Percentiles rank a stretch among this genome's conserved stretches.
phyloP scores from a whole-genome alignment of 371 early-diverging fungal genomes.

The Apophysomyces variabilis region DNA sequence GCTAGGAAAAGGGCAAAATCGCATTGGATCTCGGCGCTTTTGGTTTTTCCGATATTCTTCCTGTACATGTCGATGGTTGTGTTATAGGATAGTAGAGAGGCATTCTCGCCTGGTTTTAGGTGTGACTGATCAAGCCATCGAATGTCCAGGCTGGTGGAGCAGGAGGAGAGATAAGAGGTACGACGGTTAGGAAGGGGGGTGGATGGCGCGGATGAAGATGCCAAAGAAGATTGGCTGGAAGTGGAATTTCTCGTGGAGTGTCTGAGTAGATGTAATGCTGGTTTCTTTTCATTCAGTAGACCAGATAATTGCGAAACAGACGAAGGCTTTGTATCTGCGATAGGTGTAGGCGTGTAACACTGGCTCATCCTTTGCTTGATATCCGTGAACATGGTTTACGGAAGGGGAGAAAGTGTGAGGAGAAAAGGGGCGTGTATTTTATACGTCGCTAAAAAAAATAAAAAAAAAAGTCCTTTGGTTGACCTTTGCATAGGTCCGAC shows the following conservation, averaged over 20 bases:
- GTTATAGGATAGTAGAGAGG: constrained; percentile 62
- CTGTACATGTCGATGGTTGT: constrained; percentile 78
- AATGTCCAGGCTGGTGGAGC: constrained; percentile 22
- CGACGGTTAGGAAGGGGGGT: constrained; percentile 2
- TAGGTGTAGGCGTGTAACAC: constrained; percentile 16
- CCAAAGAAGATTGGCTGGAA: constrained; percentile 1
- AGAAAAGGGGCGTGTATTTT: not conserved
- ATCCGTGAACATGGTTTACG: constrained; percentile 23
- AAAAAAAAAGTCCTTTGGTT: not conserved
- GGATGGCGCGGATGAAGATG: not conserved
- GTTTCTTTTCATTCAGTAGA: not conserved
- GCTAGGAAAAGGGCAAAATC: constrained; percentile 80
- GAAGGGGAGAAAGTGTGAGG: not conserved
- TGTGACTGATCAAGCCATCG: constrained; percentile 59
- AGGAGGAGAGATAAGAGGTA: constrained; percentile 11
- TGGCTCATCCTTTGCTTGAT: constrained; percentile 22
- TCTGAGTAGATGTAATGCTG: not conserved
- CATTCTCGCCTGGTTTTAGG: constrained; percentile 64
- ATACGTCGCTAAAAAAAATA: not conserved
- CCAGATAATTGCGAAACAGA: not conserved
- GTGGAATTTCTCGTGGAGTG: constrained; percentile 6
- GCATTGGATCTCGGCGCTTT: constrained; percentile 74
- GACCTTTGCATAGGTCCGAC: constrained; percentile 4
- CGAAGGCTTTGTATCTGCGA: constrained; percentile 1
- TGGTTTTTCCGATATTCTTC: constrained; percentile 77